A percentile compares a stretch with the other conserved stretches of the same genome.
Conservation (phyloP, 192 early-diverging fungal species). For the Gamsiella multidivaricata region DNA sequence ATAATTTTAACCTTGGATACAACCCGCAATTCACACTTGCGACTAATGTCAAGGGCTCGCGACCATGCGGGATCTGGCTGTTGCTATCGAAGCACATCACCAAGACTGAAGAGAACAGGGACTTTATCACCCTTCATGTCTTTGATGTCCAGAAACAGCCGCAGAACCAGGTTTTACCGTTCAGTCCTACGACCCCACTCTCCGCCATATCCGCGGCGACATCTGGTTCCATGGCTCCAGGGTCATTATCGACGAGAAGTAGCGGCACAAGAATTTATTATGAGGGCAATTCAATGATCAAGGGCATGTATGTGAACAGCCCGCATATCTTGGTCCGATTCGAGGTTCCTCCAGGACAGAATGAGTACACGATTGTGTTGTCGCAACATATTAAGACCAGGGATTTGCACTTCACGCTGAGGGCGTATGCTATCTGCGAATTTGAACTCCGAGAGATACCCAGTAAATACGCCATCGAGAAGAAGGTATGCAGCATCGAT, state of each 20-base stretch:
- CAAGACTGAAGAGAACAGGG: conserved; percentile 83
- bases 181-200: conserved; percentile 9
- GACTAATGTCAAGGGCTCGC: conserved; percentile 62
- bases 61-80: conserved; percentile 75
- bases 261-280: conserved; percentile 55
- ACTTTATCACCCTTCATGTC: conserved; percentile 90
- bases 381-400: conserved; percentile 80
- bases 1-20: conserved; percentile 69
- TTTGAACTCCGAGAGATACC: conserved; percentile 74
- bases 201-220: conserved; percentile 2
- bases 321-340: conserved; percentile 82
- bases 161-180: conserved; percentile 4
- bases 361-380: conserved; percentile 79
- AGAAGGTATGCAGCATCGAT: conserved; percentile 63
- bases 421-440: conserved; percentile 72
- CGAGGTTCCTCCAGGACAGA: conserved; percentile 65
- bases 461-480: conserved; percentile 63
- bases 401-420: conserved; percentile 80
- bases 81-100: conserved; percentile 88
- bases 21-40: conserved; percentile 87
- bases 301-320: conserved; percentile 89
- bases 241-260: conserved; percentile 34
- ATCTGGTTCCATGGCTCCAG: background rate
- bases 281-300: conserved; percentile 51
- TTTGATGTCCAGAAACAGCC: conserved; percentile 66